A percentile compares a stretch with the other conserved stretches of the same genome.
Evolutionary conservation across 2,329 filamentous ascomycete genomes (phyloP).

Genomic region (Phoma sp.): DNA sequence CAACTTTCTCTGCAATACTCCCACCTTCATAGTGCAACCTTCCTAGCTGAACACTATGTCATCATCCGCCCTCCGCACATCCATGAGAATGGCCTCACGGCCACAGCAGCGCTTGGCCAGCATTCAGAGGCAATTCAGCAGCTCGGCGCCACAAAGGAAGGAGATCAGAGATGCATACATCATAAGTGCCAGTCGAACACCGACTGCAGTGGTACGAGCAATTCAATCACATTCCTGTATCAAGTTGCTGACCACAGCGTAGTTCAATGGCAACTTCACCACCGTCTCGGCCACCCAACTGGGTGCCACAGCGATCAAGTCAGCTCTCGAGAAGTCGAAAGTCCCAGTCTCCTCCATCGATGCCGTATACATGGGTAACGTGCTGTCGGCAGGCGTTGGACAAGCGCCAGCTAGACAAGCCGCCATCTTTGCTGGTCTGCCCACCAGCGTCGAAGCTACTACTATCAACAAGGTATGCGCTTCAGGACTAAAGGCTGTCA

Average conservation of each 20-base stretch:
- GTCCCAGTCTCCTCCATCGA: constrained; percentile 82
- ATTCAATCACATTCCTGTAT: not conserved
- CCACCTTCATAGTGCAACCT: not conserved
- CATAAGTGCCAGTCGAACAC: constrained; percentile 85
- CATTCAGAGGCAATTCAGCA: constrained; percentile 49
- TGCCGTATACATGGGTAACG: constrained; percentile 98
- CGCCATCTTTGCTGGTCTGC: constrained; percentile 83
- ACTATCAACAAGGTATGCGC: constrained; percentile 99
- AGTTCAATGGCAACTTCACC: constrained; percentile 95
- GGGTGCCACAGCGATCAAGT: constrained; percentile 89
- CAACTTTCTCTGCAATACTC: constrained; percentile 18
- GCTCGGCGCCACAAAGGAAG: constrained; percentile 50
- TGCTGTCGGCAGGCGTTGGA: constrained; percentile 81
- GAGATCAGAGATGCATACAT: constrained; percentile 94
- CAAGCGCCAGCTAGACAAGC: constrained; percentile 94
- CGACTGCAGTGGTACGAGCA: constrained; percentile 77
- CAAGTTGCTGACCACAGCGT: constrained; percentile 12
- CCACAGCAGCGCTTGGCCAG: constrained; percentile 47
- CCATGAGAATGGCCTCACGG: constrained; percentile 45
- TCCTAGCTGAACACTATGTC: constrained; percentile 34
- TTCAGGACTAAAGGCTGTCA: constrained; percentile 91
- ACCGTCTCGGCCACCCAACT: constrained; percentile 86
- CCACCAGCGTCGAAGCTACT: constrained; percentile 80
- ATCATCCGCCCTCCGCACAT: constrained; percentile 40
- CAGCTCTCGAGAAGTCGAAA: constrained; percentile 84